Percentiles rank a stretch among this genome's conserved stretches.
Conservation (phyloP, 768 basidiomycete genomes). For the Amanita phalloides region DNA sequence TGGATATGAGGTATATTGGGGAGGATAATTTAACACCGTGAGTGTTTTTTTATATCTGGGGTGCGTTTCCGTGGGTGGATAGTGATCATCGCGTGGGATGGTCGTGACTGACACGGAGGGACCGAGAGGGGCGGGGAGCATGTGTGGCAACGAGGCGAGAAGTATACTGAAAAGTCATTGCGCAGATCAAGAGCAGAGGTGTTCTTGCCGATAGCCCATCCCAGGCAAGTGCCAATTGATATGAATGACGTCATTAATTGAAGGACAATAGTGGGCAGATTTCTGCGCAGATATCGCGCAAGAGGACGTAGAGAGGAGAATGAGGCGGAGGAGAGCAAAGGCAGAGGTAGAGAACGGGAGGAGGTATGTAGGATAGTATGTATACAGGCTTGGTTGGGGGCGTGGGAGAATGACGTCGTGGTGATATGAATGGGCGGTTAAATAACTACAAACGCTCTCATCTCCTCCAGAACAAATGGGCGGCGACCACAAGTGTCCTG, state of each 20-base stretch:
- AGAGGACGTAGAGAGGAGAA: slow-evolving; percentile 3
- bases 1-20: slow-evolving; percentile 67
- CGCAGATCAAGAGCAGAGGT: slow-evolving; percentile 71
- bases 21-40: slow-evolving; percentile 64
- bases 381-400: slow-evolving; percentile 6
- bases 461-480: slow-evolving; percentile 37
- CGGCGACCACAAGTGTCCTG: slow-evolving; percentile 80
- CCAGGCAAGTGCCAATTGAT: slow-evolving; percentile 43
- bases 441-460: slow-evolving; percentile 16
- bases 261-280: slow-evolving; percentile 41
- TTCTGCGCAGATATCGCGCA: slow-evolving; percentile 44
- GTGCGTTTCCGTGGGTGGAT: not conserved
- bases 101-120: not conserved
- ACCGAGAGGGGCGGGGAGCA: not conserved
- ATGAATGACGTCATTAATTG: slow-evolving; percentile 11
- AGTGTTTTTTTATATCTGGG: slow-evolving; percentile 11
- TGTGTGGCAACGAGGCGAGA: not conserved
- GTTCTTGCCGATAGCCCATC: slow-evolving; percentile 77
- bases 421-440: slow-evolving; percentile 9
- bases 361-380: not conserved
- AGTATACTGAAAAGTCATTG: not conserved
- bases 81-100: slow-evolving; percentile 1
- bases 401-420: slow-evolving; percentile 16
- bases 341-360: not conserved
- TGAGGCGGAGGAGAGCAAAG: not conserved